Base-by-base conservation (phyloP, 352 stramenopile genomes). In the Pythium volutum region DNA sequence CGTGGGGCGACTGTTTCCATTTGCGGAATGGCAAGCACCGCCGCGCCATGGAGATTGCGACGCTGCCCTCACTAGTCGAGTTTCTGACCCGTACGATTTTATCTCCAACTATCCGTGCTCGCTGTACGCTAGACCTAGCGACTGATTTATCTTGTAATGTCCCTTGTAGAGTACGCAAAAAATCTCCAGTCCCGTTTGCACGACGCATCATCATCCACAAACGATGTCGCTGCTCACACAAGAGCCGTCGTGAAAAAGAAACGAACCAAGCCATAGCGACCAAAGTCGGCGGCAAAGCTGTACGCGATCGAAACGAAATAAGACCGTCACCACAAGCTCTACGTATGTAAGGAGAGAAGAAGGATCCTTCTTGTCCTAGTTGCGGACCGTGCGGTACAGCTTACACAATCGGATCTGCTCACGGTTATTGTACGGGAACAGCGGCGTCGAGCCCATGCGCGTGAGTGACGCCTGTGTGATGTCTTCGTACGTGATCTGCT, bases 401-500 rank as follows among this genome's bases (percentile, higher is more conserved):
- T 72, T 73, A 49, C 84, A 93, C 41, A 93, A 62, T 9, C 81
- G 78, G 36, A 93, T 91, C 34, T 88, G 79, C 10, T 80, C 73
- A 48, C 81, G 77, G 45, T 88, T 88, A 4, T 71, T 65, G 67
- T 93, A 91, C 16, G 64, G 43, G 33, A 84, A 90, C 34, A 77
- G 50, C 39, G 75, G 77, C 12, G 26, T 27, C 0, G 45, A 38
- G 0, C 71, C 69, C 75, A 88, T 89, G 12, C 57, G 66, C 22
- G 60, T 41, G n/a, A 78, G 38, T 25, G 79, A 73, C 4, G 58
- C n/a, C 14, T 36, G 38, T 7, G 81, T 90, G 54, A 91, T 82
- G 53, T 93, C 84, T 4, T 80, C 61, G 47, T 87, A 91, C 31
- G 68, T 73, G 51, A 93, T 91, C 23, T 46, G 31, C 36, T 85